These are phyloP conservation scores for Trichoderma sp. DNA, from an alignment of 2,329 filamentous ascomycete species.

Conservation along the genomic window DNA sequence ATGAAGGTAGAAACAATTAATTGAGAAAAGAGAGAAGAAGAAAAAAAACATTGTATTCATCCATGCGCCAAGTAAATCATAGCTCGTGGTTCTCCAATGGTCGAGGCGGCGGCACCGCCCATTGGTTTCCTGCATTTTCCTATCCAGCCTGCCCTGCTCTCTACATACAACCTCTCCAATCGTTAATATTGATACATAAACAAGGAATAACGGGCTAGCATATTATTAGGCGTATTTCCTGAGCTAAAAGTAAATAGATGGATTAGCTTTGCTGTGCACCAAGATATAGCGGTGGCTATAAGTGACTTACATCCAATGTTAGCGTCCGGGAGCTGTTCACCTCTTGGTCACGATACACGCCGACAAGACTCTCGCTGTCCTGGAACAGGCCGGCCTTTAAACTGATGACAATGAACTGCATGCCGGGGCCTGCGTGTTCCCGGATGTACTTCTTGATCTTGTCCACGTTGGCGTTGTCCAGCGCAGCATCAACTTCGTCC, in stretches of 20 bases:
- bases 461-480: conserved; percentile 97
- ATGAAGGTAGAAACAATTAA: neutral
- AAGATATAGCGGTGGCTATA: neutral
- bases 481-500: conserved; percentile 93
- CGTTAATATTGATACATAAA: conserved; percentile 15
- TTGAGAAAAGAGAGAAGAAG: neutral
- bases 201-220: neutral
- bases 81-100: conserved; percentile 17
- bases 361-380: conserved; percentile 91
- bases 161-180: neutral
- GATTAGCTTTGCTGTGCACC: conserved; percentile 14
- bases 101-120: neutral
- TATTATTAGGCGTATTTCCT: conserved; percentile 34
- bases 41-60: neutral
- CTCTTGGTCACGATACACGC: conserved; percentile 91
- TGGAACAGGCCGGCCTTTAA: conserved; percentile 95
- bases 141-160: conserved; percentile 1
- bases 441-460: conserved; percentile 96
- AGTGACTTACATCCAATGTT: conserved; percentile 83
- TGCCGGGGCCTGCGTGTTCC: conserved; percentile 89
- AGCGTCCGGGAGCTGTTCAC: conserved; percentile 89
- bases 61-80: conserved; percentile 15
- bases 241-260: conserved; percentile 26
- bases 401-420: conserved; percentile 98
- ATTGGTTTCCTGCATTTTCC: conserved; percentile 12